Evolutionary conservation across 179 eudicot genomes (phyloP), one percentile per base, ranked within the genome.

Genomic region (Actinidia chinensis): DNA sequence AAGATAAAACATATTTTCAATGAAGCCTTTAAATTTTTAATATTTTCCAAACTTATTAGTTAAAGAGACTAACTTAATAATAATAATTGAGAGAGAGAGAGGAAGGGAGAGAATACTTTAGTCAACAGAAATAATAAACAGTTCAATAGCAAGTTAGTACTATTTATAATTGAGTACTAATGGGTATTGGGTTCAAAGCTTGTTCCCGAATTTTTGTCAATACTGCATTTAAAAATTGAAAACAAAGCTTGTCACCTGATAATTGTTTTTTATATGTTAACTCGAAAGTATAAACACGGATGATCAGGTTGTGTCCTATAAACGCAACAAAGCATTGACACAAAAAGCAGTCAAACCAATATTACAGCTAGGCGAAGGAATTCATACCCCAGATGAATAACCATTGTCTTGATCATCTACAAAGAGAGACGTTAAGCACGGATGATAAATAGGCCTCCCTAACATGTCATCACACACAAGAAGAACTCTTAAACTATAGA

Each of bases 371-470:
- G 77, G 11, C 9, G 50, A 76, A 79, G 4, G 55, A 69, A 59
- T 66, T 65, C 81, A 75, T 84, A 94, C 98, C 96, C 83, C 86
- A 65, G 17, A 79, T n/a, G 78, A 82, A 83, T 58, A 78, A 79
- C 83, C 67, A 66, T 87, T 85, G 71, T 83, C 88, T 72, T 76
- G 83, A 76, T 80, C 88, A 80, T 78, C 90, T 86, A 88, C 97
- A 87, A 93, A 95, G 40, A 95, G 95, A 77, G 98, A 90, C 25
- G 81, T 87, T 93, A 83, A 89, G 87, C 36, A 87, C 89, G 97
- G 98, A 87, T 95, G 93, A 79, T 93, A 95, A 50, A 95, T 95
- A 76, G 98, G 89, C 72, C 97, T 97, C 63, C 98, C 98, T 76
- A 91, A 44, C 70, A 78, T 90, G 78, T 91, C 92, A 80, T 89